Evolutionary conservation across 306 rosid species (phyloP).

Genomic region (Fragaria iinumae): DNA sequence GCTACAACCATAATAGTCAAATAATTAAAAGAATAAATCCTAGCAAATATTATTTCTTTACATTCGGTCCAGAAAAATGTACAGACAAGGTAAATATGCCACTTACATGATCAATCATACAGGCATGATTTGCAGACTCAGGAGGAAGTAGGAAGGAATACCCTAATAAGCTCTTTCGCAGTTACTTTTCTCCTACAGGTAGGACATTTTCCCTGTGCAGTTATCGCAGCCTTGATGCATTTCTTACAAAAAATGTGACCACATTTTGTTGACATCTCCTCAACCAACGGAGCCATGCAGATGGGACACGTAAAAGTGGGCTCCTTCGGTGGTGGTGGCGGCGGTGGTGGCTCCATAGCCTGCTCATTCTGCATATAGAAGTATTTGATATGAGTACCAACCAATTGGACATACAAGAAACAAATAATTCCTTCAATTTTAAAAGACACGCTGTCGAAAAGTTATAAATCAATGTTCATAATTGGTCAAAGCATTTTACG

Average conservation of each 20-base stretch:
- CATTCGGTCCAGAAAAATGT: not conserved
- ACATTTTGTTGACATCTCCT: slow-evolving; percentile 78
- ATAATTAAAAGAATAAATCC: not conserved
- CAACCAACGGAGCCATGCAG: slow-evolving; percentile 56
- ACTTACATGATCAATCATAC: slow-evolving; percentile 27
- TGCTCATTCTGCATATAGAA: slow-evolving; percentile 43
- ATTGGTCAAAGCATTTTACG: not conserved
- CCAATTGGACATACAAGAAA: not conserved
- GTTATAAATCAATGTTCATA: slow-evolving; percentile 1
- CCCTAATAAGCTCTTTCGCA: slow-evolving; percentile 56
- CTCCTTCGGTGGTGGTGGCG: slow-evolving; percentile 74
- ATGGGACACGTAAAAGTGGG: slow-evolving; percentile 78
- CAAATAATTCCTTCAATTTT: not conserved
- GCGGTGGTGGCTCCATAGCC: slow-evolving; percentile 37
- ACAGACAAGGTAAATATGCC: not conserved
- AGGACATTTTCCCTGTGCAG: slow-evolving; percentile 56
- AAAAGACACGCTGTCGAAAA: not conserved
- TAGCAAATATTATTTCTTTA: not conserved
- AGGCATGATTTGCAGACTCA: slow-evolving; percentile 36
- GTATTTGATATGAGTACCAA: not conserved
- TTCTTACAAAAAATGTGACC: slow-evolving; percentile 90
- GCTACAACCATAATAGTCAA: too few relatives aligned
- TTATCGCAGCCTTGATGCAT: slow-evolving; percentile 57
- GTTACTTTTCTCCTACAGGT: slow-evolving; percentile 73
- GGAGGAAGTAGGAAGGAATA: slow-evolving; percentile 64